These are phyloP conservation scores for Populus euphratica DNA, from an alignment of 345 rosid genomes.

Conservation along the genomic window DNA sequence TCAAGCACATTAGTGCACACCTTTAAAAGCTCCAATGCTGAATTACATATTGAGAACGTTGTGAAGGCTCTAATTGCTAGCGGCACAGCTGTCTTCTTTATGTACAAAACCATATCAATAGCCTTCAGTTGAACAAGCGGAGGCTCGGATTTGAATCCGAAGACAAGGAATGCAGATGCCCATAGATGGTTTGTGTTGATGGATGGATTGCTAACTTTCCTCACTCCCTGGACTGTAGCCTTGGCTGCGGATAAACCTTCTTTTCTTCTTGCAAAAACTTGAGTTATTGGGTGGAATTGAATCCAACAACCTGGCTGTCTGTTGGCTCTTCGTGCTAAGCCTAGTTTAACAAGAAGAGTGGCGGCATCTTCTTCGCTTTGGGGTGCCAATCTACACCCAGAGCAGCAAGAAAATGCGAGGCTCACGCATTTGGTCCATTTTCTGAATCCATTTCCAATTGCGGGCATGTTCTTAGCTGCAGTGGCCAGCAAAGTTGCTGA, in stretches of 20 bases:
- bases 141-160: conserved; percentile 83
- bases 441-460: conserved; percentile 44
- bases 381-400: conserved; percentile 63
- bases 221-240: conserved; percentile 59
- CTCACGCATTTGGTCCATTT: conserved; percentile 62
- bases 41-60: conserved; percentile 78
- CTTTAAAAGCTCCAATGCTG: conserved; percentile 77
- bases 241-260: conserved; percentile 56
- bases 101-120: conserved; percentile 66
- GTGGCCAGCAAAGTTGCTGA: conserved; percentile 53
- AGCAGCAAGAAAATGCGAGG: conserved; percentile 51
- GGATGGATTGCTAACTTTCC: conserved; percentile 48
- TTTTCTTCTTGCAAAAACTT: conserved; percentile 53
- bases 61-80: conserved; percentile 75
- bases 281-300: conserved; percentile 77
- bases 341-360: conserved; percentile 59
- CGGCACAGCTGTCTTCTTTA: conserved; percentile 78
- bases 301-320: conserved; percentile 66
- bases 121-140: conserved; percentile 75
- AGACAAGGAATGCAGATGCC: conserved; percentile 90
- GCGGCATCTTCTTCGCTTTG: conserved; percentile 83
- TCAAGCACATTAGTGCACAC: conserved; percentile 85
- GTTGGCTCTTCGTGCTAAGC: conserved; percentile 60
- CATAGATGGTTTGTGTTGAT: conserved; percentile 70
- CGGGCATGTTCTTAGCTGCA: conserved; percentile 67